A percentile compares a stretch with the other conserved stretches of the same genome.
These are phyloP conservation scores for Agaricus subrufescens DNA, from an alignment of 768 basidiomycete species.

Conservation along the genomic window DNA sequence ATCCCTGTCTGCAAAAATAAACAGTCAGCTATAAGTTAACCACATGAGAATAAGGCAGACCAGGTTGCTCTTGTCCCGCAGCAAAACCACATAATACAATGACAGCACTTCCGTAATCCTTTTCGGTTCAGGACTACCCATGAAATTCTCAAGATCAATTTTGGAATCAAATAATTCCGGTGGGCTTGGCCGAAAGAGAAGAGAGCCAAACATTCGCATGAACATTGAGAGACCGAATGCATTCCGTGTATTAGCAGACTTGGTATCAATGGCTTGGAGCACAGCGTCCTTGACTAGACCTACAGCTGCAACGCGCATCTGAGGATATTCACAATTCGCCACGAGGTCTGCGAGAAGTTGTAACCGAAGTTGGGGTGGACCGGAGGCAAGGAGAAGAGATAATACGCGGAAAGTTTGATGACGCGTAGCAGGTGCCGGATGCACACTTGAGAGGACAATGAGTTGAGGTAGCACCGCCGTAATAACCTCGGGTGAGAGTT, in stretches of 20 bases:
- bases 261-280: conserved; percentile 38
- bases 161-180: conserved; percentile 45
- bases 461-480: conserved; percentile 46
- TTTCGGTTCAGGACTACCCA: conserved; percentile 51
- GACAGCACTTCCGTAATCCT: conserved; percentile 63
- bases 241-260: conserved; percentile 14
- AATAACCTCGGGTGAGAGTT: conserved; percentile 40
- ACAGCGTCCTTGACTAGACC: conserved; percentile 66
- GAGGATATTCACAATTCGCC: conserved; percentile 44
- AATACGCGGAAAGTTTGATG: conserved; percentile 61
- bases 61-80: conserved; percentile 52
- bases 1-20: conserved; percentile 42
- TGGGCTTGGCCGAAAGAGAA: conserved; percentile 55
- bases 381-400: conserved; percentile 44
- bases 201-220: conserved; percentile 52
- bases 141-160: conserved; percentile 23
- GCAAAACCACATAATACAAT: conserved; percentile 62
- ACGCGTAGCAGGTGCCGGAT: conserved; percentile 53
- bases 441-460: conserved; percentile 53
- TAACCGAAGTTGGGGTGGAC: conserved; percentile 45
- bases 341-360: conserved; percentile 53
- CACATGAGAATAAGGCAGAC: conserved; percentile 28
- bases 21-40: background rate
- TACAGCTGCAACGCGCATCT: conserved; percentile 66
- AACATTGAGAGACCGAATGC: conserved; percentile 54